Conservation (phyloP, 495 filamentous ascomycete species). For the Aspergillus mulundensis region DNA sequence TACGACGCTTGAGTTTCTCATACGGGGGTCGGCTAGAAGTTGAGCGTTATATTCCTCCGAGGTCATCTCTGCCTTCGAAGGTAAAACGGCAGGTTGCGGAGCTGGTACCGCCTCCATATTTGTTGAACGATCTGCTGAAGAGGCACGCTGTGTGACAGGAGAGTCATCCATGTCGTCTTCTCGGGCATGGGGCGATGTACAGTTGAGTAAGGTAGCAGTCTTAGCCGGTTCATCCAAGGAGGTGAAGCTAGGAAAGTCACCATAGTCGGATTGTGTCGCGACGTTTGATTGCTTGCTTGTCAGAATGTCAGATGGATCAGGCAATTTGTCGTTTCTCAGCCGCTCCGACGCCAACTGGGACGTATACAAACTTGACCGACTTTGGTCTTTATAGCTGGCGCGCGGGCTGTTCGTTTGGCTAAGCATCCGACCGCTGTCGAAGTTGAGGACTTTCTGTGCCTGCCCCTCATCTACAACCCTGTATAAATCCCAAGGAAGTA, state of each 20-base stretch:
- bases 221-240: conserved; percentile 20
- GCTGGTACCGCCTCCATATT: not conserved
- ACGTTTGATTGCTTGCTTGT: not conserved
- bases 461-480: conserved; percentile 75
- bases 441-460: conserved; percentile 72
- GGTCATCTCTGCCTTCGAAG: conserved; percentile 51
- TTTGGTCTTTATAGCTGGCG: conserved; percentile 68
- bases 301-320: not conserved
- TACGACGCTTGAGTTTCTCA: conserved; percentile 77
- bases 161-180: not conserved
- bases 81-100: conserved; percentile 11
- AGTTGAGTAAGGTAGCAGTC: not conserved
- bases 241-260: conserved; percentile 42
- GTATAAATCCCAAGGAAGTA: conserved; percentile 82
- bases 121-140: not conserved
- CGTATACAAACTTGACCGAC: conserved; percentile 73
- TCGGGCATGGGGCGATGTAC: not conserved
- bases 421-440: conserved; percentile 63
- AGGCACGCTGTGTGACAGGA: not conserved
- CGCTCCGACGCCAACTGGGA: conserved; percentile 51
- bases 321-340: not conserved
- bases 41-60: conserved; percentile 89
- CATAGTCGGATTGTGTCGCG: conserved; percentile 40
- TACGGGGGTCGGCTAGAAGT: conserved; percentile 73
- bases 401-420: conserved; percentile 58